Evolutionary conservation across 768 basidiomycete species (phyloP).

Genomic region (Gloeopeniophorella convolvens): DNA sequence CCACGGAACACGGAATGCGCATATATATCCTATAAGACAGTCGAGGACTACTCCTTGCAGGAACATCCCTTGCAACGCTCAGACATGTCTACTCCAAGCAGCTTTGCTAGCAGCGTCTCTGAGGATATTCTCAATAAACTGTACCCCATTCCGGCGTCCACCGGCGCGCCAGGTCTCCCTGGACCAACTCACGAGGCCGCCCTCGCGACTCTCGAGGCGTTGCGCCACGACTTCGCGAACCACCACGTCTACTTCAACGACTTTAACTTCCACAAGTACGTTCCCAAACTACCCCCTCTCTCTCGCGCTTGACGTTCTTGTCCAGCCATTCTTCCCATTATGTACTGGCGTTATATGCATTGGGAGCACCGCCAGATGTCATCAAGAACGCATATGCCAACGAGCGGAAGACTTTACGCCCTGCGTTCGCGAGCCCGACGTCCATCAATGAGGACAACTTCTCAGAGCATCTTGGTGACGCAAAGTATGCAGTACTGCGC

Average conservation of each 20-base stretch:
- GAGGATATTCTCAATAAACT: conserved; percentile 1
- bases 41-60: too few relatives aligned
- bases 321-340: conserved; percentile 52
- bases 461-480: conserved; percentile 49
- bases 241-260: background rate
- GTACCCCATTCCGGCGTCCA: background rate
- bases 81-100: background rate
- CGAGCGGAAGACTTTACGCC: conserved; percentile 33
- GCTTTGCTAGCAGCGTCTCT: background rate
- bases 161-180: background rate
- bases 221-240: background rate
- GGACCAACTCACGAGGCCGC: conserved; percentile 5
- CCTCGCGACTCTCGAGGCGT: background rate
- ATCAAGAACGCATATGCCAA: conserved; percentile 37
- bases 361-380: conserved; percentile 44
- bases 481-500: conserved; percentile 38
- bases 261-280: conserved; percentile 5
- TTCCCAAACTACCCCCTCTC: background rate
- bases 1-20: too few relatives aligned
- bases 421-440: conserved; percentile 37
- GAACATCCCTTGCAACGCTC: too few relatives aligned
- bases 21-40: too few relatives aligned
- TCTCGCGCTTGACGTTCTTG: background rate
- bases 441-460: conserved; percentile 43
- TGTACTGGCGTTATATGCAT: conserved; percentile 48